Evolutionary conservation across 345 rosid species (phyloP), one percentile per base, ranked within the genome.

Genomic region (Gossypioides kirkii): DNA sequence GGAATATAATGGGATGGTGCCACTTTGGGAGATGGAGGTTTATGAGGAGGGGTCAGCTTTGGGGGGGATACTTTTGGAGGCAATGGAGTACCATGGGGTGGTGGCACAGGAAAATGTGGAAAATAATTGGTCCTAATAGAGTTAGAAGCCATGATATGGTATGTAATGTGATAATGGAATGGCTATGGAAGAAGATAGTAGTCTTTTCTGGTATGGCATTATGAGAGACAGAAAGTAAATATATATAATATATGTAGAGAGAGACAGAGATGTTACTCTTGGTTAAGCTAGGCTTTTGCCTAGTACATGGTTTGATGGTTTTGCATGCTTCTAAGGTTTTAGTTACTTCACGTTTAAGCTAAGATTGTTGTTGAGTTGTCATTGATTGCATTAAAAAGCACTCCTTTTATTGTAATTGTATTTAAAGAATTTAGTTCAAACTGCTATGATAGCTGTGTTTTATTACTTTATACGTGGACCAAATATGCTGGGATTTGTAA

Each of bases 361-460:
- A 83, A 83, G 88, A 55, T 80, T 82, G 71, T 72, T 65, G 46
- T 72, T 59, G 68, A 47, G 74, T 71, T 71, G 82, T 73, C 81
- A 65, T 81, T 79, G 88, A 77, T 85, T 85, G 83, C 80, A 83
- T 63, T 83, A 2, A 50, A 79, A 79, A 80, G 63, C 83, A 85
- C 84, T 77, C 79, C 78, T 74, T 36, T 13, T 17, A 36, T 36
- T 32, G 25, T 20, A 54, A 20, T 18, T 54, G 26, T 0, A 54
- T n/a, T 54, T 54, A 2, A n/a, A 61, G 1, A 49, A 12, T 16
- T 49, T 49, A 49, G 53, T 49, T 8, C 2, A 16, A 4, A 65
- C 0, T 65, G 14, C 36, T 2, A 1, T 54, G 60, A 61, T 32
- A 14, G 7, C 0, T 45, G 18, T 66, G 70, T 22, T 46, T 66